Conservation (phyloP, 495 filamentous ascomycete genomes). For the Poronia punctata region DNA sequence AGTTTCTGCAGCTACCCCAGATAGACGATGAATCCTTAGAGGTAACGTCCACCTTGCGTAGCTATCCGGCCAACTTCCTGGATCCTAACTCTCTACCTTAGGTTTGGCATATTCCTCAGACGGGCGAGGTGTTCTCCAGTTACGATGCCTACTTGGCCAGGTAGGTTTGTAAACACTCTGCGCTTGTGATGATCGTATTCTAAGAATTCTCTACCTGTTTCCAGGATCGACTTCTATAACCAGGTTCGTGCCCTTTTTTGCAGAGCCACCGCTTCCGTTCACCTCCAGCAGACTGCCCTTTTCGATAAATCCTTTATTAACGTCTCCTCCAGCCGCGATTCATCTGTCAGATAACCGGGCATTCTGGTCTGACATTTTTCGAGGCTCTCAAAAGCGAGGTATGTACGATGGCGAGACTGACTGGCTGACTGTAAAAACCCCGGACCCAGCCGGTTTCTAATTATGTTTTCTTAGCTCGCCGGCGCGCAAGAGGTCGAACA, state of each 20-base stretch:
- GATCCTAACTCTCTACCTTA: slow-evolving; percentile 30
- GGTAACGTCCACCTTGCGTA: slow-evolving; percentile 38
- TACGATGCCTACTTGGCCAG: slow-evolving; percentile 84
- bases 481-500: slow-evolving; percentile 85
- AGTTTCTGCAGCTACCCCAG: slow-evolving; percentile 63
- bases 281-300: background rate
- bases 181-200: slow-evolving; percentile 3
- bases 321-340: slow-evolving; percentile 59
- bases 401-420: no score
- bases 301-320: slow-evolving; percentile 14
- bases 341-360: slow-evolving; percentile 90
- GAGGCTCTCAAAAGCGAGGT: slow-evolving; percentile 93
- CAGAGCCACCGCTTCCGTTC: background rate
- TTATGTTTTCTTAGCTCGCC: slow-evolving; percentile 54
- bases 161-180: slow-evolving; percentile 37
- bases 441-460: slow-evolving; percentile 15
- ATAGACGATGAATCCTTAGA: slow-evolving; percentile 76
- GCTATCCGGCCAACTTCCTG: slow-evolving; percentile 11
- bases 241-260: slow-evolving; percentile 48
- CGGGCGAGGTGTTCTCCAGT: slow-evolving; percentile 79
- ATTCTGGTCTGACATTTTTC: slow-evolving; percentile 88
- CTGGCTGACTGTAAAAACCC: no score
- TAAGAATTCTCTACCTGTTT: no score
- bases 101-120: slow-evolving; percentile 89
- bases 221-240: slow-evolving; percentile 75